These are phyloP conservation scores for Cutaneotrichosporon mucoides DNA, from an alignment of 1,284 basidiomycete genomes.

Conservation along the genomic window DNA sequence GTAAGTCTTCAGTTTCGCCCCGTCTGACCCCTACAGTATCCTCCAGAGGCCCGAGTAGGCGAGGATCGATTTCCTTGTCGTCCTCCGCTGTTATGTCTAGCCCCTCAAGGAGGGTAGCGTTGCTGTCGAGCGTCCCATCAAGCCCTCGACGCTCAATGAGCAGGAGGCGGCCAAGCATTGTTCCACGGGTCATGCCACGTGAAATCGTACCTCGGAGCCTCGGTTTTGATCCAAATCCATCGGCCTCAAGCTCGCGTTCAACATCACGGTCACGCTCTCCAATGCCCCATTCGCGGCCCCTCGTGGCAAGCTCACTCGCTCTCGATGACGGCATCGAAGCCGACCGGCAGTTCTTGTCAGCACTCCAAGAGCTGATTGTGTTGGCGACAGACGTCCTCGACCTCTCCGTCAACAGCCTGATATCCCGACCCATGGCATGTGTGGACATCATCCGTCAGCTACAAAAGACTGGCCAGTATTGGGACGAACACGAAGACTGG, in stretches of 20 bases:
- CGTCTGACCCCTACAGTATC: slow-evolving; percentile 8
- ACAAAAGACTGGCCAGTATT: slow-evolving; percentile 83
- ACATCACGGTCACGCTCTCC: slow-evolving; percentile 94
- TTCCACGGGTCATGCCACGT: slow-evolving; percentile 38
- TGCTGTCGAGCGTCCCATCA: slow-evolving; percentile 26
- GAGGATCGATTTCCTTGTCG: slow-evolving; percentile 37
- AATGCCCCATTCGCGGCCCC: slow-evolving; percentile 64
- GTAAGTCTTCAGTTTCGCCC: neutral
- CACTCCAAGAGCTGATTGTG: slow-evolving; percentile 88
- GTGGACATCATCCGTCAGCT: slow-evolving; percentile 82
- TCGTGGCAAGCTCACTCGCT: slow-evolving; percentile 16
- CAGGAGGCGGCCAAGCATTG: slow-evolving; percentile 37
- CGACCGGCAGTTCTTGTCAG: slow-evolving; percentile 61
- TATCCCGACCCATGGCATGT: slow-evolving; percentile 76
- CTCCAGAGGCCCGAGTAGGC: slow-evolving; percentile 36
- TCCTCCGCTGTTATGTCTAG: slow-evolving; percentile 21
- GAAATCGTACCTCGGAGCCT: slow-evolving; percentile 1
- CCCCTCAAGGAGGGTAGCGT: slow-evolving; percentile 27
- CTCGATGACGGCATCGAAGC: slow-evolving; percentile 19
- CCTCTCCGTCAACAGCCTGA: slow-evolving; percentile 79
- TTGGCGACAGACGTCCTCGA: slow-evolving; percentile 94
- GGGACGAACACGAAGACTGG: slow-evolving; percentile 98
- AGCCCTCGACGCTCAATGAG: slow-evolving; percentile 33
- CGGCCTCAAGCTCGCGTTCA: slow-evolving; percentile 83
- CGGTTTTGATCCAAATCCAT: slow-evolving; percentile 35